Base-by-base conservation (phyloP, 371 early-diverging fungal species). In the Scutellospora calospora region DNA sequence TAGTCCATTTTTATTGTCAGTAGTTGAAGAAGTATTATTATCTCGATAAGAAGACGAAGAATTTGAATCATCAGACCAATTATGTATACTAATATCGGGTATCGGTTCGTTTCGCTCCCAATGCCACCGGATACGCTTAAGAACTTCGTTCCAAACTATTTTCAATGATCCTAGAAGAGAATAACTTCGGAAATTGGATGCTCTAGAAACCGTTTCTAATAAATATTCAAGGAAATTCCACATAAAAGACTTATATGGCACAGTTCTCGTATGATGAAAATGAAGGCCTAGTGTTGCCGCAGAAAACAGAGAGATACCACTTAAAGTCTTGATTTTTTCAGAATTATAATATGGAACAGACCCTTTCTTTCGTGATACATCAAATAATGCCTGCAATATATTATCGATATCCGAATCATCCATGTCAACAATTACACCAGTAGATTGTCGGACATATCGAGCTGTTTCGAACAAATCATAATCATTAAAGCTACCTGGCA, bases 231-330 rank as follows among this genome's bases (percentile, higher is more conserved):
- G 71, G 62, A 94, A 81, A 16, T 91, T 89, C 94, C 94, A 94
- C 27, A 95, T 85, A 68, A 95, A 85, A 2, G 94, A 94, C 31
- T 85, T 85, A 57, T 85, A 86, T 2, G 94, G 94, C 4, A 94
- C 90, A 0, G 90, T 83, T 9, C 89, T 84, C 2, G 88, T 89
- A 25, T 89, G 85, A 12, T 89, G 87, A 72, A 93, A 83, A 59
- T 87, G 87, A 51, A 88, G 82, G 9, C 87, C 86, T 6, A 91
- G 82, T 8, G 85, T 83, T 11, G 82, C 72, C 1, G 90, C 76
- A 16, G 88, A 84, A 18, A 82, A 71, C 12, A 86, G 65, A 18
- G 82, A 55, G 63, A 66, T 41, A 18, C 74, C 81, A 12, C 52
- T 35, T 31, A 16, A 75, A 73, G 49, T 62, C 45, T 76, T 59